A percentile compares a stretch with the other conserved stretches of the same genome.
These are phyloP conservation scores for Boletus semigastroideus DNA, from an alignment of 1,284 basidiomycete species.

Conservation along the genomic window DNA sequence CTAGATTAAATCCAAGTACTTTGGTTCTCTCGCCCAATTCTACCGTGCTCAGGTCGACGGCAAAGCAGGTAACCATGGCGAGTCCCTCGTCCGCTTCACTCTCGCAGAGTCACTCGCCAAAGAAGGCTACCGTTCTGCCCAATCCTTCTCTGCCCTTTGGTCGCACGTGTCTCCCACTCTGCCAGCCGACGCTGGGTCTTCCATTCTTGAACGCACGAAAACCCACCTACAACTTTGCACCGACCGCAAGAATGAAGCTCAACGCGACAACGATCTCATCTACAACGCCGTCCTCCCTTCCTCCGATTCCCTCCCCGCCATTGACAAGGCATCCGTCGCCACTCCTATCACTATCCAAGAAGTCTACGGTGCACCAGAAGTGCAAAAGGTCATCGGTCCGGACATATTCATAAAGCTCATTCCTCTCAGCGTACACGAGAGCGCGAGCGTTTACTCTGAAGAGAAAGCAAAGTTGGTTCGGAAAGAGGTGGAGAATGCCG, in stretches of 20 bases:
- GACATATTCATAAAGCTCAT: conserved; percentile 90
- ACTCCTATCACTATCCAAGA: conserved; percentile 91
- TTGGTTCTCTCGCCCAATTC: conserved; percentile 85
- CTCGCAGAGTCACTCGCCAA: conserved; percentile 83
- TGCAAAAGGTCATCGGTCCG: conserved; percentile 92
- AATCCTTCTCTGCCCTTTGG: conserved; percentile 74
- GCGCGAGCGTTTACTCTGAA: conserved; percentile 95
- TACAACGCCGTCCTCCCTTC: conserved; percentile 94
- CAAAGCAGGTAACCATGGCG: conserved; percentile 80
- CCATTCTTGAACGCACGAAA: conserved; percentile 82
- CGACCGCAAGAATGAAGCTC: conserved; percentile 76
- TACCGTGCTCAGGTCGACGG: conserved; percentile 82
- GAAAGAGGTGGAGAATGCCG: conserved; percentile 84
- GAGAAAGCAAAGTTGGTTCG: conserved; percentile 98
- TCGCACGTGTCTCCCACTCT: conserved; percentile 78
- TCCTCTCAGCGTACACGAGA: conserved; percentile 94
- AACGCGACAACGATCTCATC: conserved; percentile 94
- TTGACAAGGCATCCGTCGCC: conserved; percentile 81
- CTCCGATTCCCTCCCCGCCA: conserved; percentile 73
- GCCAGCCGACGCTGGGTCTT: conserved; percentile 82
- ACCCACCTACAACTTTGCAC: conserved; percentile 76
- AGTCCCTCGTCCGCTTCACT: conserved; percentile 79
- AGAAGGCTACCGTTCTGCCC: conserved; percentile 74
- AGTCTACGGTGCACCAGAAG: conserved; percentile 87
- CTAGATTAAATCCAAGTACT: conserved; percentile 90